Evolutionary conservation across 805 yeast genomes (phyloP).

Genomic region (Yarrowia keelungensis): DNA sequence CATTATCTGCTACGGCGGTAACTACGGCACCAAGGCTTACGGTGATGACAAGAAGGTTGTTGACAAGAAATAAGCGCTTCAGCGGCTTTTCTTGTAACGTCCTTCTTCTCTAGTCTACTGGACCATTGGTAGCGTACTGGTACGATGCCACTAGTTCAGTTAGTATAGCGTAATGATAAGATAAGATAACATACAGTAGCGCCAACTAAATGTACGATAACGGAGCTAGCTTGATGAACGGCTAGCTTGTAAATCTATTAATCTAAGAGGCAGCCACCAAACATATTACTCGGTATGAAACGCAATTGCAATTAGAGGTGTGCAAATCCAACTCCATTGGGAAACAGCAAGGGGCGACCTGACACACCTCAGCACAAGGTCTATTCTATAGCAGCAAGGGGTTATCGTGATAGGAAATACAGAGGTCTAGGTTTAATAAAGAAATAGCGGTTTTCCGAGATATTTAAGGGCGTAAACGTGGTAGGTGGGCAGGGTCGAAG

Average conservation of each 20-base stretch:
- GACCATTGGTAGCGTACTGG: too few relatives aligned
- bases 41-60: conserved; percentile 56
- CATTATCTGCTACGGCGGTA: conserved; percentile 72
- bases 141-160: too few relatives aligned
- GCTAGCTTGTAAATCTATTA: too few relatives aligned
- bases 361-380: background rate
- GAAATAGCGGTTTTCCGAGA: too few relatives aligned
- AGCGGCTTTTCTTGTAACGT: background rate
- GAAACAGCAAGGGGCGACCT: background rate
- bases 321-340: background rate
- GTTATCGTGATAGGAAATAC: conserved; percentile 7
- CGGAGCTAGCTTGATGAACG: background rate
- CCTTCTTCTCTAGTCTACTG: too few relatives aligned
- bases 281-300: background rate
- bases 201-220: background rate
- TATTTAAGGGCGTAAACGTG: too few relatives aligned
- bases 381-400: background rate
- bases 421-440: background rate
- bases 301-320: background rate
- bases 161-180: conserved; percentile 6
- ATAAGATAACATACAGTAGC: conserved; percentile 10
- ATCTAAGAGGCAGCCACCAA: background rate
- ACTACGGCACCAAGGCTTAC: conserved; percentile 75
- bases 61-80: conserved; percentile 40
- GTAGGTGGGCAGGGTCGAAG: too few relatives aligned